Evolutionary conservation across 75 land plant species (phyloP).

Genomic region (Cunninghamia lanceolata): DNA sequence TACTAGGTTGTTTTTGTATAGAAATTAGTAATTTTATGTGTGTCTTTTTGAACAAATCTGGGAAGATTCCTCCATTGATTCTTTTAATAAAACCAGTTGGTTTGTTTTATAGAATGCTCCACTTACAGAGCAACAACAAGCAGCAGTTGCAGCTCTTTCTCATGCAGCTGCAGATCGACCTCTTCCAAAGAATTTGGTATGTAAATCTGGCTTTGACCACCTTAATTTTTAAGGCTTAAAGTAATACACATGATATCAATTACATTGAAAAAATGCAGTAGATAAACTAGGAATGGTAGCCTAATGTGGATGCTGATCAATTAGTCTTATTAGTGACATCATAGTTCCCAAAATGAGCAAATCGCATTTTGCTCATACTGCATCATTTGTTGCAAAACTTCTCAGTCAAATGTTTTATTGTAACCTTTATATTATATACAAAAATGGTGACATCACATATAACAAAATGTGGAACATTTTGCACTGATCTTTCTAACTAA

Average conservation of each 20-base stretch:
- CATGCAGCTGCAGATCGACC: conserved; percentile 86
- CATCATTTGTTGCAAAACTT: background rate
- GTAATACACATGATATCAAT: background rate
- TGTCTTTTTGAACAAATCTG: background rate
- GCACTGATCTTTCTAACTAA: background rate
- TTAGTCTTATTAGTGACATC: background rate
- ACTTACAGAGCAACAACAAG: conserved; percentile 78
- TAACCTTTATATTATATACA: background rate
- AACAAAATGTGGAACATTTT: background rate
- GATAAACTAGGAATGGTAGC: background rate
- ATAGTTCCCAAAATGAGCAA: background rate
- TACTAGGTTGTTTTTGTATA: background rate
- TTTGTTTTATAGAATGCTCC: conserved; percentile 68
- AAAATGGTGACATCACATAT: background rate
- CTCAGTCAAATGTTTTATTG: background rate
- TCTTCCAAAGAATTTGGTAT: conserved; percentile 65
- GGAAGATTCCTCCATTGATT: background rate
- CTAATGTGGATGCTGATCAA: background rate
- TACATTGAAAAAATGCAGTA: background rate
- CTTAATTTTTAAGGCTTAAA: background rate
- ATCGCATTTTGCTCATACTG: background rate
- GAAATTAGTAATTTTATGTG: background rate
- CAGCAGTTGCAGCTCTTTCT: conserved; percentile 66
- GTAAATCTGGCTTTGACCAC: conserved; percentile 1
- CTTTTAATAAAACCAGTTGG: background rate